Percentiles rank a stretch among this genome's conserved stretches.
Evolutionary conservation across 352 stramenopile species (phyloP).

Genomic region (Phytophthora melonis): DNA sequence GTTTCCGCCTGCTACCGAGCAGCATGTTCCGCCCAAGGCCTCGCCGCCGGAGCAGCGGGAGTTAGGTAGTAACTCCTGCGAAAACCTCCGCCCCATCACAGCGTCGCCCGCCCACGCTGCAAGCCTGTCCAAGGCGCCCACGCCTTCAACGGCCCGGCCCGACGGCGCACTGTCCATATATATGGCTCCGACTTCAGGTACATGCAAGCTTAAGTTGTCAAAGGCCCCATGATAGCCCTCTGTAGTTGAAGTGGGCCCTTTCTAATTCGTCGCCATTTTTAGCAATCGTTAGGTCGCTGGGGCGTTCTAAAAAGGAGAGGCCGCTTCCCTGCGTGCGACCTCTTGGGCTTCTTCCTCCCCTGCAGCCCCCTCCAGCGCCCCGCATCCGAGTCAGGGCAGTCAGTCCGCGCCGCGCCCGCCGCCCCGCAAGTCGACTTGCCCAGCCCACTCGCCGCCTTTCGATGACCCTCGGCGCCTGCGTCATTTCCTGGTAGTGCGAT

Average conservation of each 20-base stretch:
- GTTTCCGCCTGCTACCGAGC: conserved; percentile 22
- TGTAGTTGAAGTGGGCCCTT: conserved; percentile 6
- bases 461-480: conserved; percentile 13
- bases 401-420: conserved; percentile 13
- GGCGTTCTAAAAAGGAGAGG: conserved; percentile 33
- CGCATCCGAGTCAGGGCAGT: neutral
- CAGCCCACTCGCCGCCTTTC: conserved; percentile 7
- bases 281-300: conserved; percentile 6
- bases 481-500: neutral
- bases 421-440: conserved; percentile 2
- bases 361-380: neutral
- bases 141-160: conserved; percentile 10
- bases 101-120: neutral
- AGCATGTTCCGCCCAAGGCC: conserved; percentile 5
- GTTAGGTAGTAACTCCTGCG: conserved; percentile 30
- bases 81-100: conserved; percentile 32
- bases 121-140: conserved; percentile 14
- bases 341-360: conserved; percentile 24
- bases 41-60: neutral
- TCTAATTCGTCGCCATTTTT: conserved; percentile 33
- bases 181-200: neutral
- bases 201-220: neutral
- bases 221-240: conserved; percentile 3
- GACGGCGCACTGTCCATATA: conserved; percentile 16
- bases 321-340: conserved; percentile 11